Conservation (phyloP, 495 filamentous ascomycete genomes). For the Trichoderma reesei region DNA sequence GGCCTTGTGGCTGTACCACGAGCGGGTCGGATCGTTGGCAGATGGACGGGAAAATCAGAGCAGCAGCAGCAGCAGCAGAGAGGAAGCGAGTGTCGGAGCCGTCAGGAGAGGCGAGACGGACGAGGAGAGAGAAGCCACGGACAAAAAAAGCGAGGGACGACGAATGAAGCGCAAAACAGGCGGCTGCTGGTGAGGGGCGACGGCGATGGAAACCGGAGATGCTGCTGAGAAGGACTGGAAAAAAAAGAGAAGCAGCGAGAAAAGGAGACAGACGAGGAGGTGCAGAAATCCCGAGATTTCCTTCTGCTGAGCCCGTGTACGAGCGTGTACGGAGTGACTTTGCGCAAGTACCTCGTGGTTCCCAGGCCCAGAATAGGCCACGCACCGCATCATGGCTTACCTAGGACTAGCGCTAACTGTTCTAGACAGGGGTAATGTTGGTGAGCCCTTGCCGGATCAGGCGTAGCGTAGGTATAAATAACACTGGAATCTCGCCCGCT, state of each 20-base stretch:
- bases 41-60: background rate
- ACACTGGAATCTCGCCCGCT: background rate
- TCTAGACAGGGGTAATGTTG: background rate
- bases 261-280: background rate
- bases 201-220: background rate
- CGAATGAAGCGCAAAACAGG: background rate
- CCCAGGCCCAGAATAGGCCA: background rate
- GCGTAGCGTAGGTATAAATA: background rate
- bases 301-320: background rate
- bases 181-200: background rate
- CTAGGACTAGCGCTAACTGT: background rate
- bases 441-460: background rate
- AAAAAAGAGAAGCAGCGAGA: background rate
- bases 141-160: background rate
- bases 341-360: background rate
- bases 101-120: background rate
- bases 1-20: background rate
- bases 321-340: too few relatives aligned
- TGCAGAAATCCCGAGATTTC: constrained; percentile 3
- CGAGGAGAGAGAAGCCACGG: background rate
- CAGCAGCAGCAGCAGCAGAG: background rate
- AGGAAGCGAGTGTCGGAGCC: too few relatives aligned
- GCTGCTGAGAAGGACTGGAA: background rate
- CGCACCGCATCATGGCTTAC: background rate
- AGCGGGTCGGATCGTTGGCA: constrained; percentile 5